Evolutionary conservation across 2,329 filamentous ascomycete species (phyloP), one percentile per base, ranked within the genome.

Genomic region (Talaromyces sp.): DNA sequence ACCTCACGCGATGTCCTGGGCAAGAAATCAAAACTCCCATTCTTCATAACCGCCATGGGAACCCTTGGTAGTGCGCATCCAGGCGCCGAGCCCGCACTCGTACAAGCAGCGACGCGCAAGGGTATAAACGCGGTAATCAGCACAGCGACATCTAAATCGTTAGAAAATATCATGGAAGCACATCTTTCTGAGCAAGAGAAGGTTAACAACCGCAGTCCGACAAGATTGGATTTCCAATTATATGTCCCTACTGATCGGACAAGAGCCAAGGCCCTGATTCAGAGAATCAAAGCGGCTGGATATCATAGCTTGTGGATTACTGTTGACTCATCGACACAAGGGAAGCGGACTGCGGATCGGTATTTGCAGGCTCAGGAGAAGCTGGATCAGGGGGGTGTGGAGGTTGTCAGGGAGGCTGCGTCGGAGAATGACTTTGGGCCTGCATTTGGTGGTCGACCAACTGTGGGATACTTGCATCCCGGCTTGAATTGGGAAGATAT

Each of bases 401-500:
- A 46, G 6, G 19, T 37, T 6, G 44, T 47, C 13, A 40, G 56
- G 22, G 43, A 55, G 9, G 29, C 41, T 4, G 45, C 52, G 3
- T 13, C 36, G 3, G 57, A 60, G 11, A 58, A 60, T 10, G 53
- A 54, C 10, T 54, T 47, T 17, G 51, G 50, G 2, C 57, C 57
- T 10, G 57, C 55, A 14, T 60, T 58, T 14, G 56, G 56, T 10
- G 54, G 58, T 22, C 49, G 56, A 9, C 58, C 57, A 27, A 54
- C 58, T 14, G 51, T 55, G 3, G 57, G 57, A 4, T 58, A 52
- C 29, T 43, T 60, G 16, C 52, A 58, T 41, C 55, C 51, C 16
- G 57, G 55, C 4, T 49, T 60, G 13, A 54, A 77, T 0, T 88
- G 86, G 86, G 77, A 82, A 3, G 77, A 89, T 37, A 67, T 89